Evolutionary conservation across 768 basidiomycete genomes (phyloP).

Genomic region (Naganishia friedmannii): DNA sequence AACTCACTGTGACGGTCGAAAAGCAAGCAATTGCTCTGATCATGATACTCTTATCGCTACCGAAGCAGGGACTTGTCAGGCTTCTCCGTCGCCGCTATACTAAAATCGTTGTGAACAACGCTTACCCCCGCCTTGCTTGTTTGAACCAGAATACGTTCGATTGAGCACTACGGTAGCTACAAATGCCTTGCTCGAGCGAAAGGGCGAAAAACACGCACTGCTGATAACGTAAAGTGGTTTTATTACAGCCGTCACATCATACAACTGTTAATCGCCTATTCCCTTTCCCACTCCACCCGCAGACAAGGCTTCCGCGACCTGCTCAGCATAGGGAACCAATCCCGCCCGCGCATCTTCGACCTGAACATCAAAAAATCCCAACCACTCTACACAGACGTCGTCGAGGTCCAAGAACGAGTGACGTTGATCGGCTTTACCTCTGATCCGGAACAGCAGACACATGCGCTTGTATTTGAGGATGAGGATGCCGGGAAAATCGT

Average conservation of each 20-base stretch:
- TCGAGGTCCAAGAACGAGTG: constrained; percentile 80
- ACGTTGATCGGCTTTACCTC: constrained; percentile 90
- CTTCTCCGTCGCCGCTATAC: no score
- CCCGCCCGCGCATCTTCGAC: constrained; percentile 91
- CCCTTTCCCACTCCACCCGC: neutral
- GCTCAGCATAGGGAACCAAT: constrained; percentile 88
- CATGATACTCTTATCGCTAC: no score
- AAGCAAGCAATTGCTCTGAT: no score
- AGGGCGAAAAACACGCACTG: constrained; percentile 85
- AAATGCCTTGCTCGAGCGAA: constrained; percentile 89
- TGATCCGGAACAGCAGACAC: constrained; percentile 73
- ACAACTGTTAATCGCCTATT: no score
- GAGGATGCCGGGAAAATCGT: constrained; percentile 59
- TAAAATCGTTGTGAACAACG: no score
- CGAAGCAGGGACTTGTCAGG: no score
- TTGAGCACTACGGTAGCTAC: constrained; percentile 93
- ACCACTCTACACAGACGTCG: constrained; percentile 71
- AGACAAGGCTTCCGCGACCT: constrained; percentile 61
- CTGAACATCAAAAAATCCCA: constrained; percentile 65
- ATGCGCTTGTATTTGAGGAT: constrained; percentile 73
- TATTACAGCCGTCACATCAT: no score
- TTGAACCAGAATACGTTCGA: constrained; percentile 72
- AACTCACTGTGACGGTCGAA: no score
- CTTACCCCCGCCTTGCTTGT: neutral
- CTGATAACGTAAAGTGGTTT: constrained; percentile 68